Percentiles rank a stretch among this genome's conserved stretches.
phyloP scores from a whole-genome alignment of 2,329 filamentous ascomycete genomes.

The Neocatenulostroma microsporum region DNA sequence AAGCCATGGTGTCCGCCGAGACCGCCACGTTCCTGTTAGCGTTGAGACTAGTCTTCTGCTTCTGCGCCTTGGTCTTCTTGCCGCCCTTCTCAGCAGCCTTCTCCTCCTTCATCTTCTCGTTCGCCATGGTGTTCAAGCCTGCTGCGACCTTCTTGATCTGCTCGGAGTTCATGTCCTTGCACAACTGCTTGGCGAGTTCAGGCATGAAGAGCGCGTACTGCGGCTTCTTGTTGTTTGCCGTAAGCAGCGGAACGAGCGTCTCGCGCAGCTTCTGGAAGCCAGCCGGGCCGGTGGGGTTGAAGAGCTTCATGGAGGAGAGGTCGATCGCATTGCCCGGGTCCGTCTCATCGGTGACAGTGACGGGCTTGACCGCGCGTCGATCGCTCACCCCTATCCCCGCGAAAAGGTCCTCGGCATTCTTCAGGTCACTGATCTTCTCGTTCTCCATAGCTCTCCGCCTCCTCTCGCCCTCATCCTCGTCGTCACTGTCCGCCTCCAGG shows the following conservation, averaged over 20 bases:
- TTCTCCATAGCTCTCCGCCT: slow-evolving; percentile 67
- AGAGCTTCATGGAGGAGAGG: slow-evolving; percentile 68
- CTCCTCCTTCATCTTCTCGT: slow-evolving; percentile 99
- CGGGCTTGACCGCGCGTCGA: slow-evolving; percentile 58
- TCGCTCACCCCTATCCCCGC: slow-evolving; percentile 65
- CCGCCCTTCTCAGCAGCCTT: slow-evolving; percentile 86
- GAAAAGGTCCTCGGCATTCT: slow-evolving; percentile 86
- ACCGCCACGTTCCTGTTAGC: slow-evolving; percentile 51
- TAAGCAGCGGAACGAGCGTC: slow-evolving; percentile 70
- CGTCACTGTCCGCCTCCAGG: slow-evolving; percentile 50
- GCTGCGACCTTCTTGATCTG: slow-evolving; percentile 96
- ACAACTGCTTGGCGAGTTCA: slow-evolving; percentile 80
- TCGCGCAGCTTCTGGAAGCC: slow-evolving; percentile 77
- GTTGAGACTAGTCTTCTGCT: slow-evolving; percentile 82
- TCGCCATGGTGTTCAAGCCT: slow-evolving; percentile 77
- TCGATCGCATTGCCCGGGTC: slow-evolving; percentile 77
- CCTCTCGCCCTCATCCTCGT: slow-evolving; percentile 61
- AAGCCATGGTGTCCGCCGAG: slow-evolving; percentile 63
- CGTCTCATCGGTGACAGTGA: slow-evolving; percentile 59
- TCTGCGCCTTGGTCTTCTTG: slow-evolving; percentile 95
- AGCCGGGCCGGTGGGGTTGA: slow-evolving; percentile 79
- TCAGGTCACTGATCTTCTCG: slow-evolving; percentile 82
- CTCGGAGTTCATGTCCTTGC: slow-evolving; percentile 78
- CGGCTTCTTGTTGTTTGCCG: slow-evolving; percentile 70
- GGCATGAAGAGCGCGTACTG: slow-evolving; percentile 86